These are phyloP conservation scores for Camptophora hylomeconis DNA, from an alignment of 2,329 filamentous ascomycete genomes.

Conservation along the genomic window DNA sequence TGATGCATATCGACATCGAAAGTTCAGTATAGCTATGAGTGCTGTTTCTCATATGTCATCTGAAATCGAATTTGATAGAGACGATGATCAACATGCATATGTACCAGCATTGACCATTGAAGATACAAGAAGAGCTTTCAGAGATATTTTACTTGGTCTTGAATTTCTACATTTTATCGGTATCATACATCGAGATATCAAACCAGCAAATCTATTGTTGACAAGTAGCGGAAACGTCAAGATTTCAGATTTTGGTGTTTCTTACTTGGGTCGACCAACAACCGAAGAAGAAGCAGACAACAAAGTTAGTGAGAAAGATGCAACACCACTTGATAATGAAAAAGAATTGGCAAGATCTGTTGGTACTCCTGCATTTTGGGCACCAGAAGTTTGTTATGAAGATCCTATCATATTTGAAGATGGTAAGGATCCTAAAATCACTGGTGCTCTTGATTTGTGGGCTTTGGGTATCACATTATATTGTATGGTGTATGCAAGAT, in stretches of 20 bases:
- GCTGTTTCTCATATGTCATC: constrained; percentile 35
- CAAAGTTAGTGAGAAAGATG: constrained; percentile 65
- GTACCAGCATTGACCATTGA: constrained; percentile 85
- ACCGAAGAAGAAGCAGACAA: constrained; percentile 63
- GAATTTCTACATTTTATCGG: constrained; percentile 92
- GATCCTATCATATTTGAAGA: constrained; percentile 42
- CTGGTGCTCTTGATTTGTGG: constrained; percentile 93
- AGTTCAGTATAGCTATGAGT: constrained; percentile 62
- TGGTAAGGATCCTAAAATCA: constrained; percentile 60
- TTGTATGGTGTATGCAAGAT: constrained; percentile 84
- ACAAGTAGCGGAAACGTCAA: constrained; percentile 78
- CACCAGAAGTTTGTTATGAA: constrained; percentile 87
- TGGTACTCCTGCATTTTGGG: constrained; percentile 93
- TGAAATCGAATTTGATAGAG: constrained; percentile 29
- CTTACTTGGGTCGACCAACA: constrained; percentile 83
- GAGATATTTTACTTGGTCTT: constrained; percentile 82
- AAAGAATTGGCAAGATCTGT: constrained; percentile 96
- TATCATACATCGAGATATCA: constrained; percentile 98
- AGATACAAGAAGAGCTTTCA: constrained; percentile 70
- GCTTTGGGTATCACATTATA: constrained; percentile 92
- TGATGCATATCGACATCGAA: constrained; percentile 48
- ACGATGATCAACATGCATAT: constrained; percentile 76
- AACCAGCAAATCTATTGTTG: constrained; percentile 89
- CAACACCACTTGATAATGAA: constrained; percentile 78
- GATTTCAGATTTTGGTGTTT: constrained; percentile 97